Base-by-base conservation (phyloP, 495 filamentous ascomycete genomes). In the Xylaria venustula region DNA sequence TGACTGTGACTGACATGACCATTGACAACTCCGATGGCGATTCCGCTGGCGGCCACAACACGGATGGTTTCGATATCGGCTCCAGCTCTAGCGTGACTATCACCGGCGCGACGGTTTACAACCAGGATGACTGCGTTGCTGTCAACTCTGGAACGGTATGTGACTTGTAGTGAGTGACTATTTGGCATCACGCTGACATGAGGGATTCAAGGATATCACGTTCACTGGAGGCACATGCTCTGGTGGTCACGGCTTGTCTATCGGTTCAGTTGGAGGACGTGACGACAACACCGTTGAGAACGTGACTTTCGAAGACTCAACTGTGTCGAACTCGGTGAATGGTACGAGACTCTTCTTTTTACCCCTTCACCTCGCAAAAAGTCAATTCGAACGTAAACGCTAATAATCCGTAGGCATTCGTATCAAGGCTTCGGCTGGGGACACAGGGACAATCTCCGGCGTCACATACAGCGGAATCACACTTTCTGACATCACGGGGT, bases 261-360 rank as follows among this genome's bases (percentile, higher is more conserved):
- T 90, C 61, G 87, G 87, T n/a, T 87, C 82, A 17, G 83, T 90
- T 19, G 87, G 87, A 37, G 83, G 83, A 5, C 81, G 85, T n/a
- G 65, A 60, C 37, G 72, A 86, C 70, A 89, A 89, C 79, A 81
- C 72, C 14, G 84, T 89, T 55, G 67, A 67, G 15, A 81, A 75
- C 57, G 75, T 89, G 42, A 87, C 83, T 1, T 90, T 85, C 78
- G 72, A 67, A 30, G 79, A 81, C 64, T 87, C 89, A 73, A 77
- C 74, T 11, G 77, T 89, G 4, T 79, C 49, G 15, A 52, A 52
- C 3, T 52, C 49, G 4, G 20, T 23, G 7, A 37, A 52, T 9
- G 49, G 49, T 52, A 76, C 0, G 48, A 15, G 14, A 14, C 3
- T 11, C 30, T 17, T 2, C 26, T 26, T 2, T 34, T 5, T 34